Percentiles rank a stretch among this genome's conserved stretches.
These are phyloP conservation scores for Wickerhamomyces alni DNA, from an alignment of 805 yeast genomes.

Conservation along the genomic window DNA sequence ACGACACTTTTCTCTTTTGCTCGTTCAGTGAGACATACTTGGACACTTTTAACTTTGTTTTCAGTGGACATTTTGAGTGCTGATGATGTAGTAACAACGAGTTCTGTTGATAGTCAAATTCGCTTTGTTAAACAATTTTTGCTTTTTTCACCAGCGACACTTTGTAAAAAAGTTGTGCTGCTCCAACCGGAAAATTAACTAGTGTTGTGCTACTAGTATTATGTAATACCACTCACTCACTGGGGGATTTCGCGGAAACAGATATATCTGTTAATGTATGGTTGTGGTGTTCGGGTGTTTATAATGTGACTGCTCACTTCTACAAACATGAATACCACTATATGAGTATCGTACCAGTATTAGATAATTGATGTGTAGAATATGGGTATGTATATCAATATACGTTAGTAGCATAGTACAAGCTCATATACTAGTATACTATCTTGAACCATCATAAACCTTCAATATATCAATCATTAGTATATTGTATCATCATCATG, in stretches of 20 bases:
- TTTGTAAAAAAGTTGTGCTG: constrained; percentile 9
- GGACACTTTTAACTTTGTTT: constrained; percentile 65
- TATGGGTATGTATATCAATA: too few relatives aligned
- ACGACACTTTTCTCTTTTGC: too few relatives aligned
- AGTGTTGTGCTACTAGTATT: too few relatives aligned
- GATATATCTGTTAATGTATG: too few relatives aligned
- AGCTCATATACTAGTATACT: too few relatives aligned
- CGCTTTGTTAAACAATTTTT: constrained; percentile 19
- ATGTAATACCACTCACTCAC: too few relatives aligned
- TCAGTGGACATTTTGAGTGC: constrained; percentile 52
- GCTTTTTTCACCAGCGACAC: constrained; percentile 8
- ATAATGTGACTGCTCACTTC: neutral
- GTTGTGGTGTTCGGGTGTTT: constrained; percentile 3
- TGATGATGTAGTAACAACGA: constrained; percentile 11
- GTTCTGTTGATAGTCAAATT: constrained; percentile 4
- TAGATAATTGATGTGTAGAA: too few relatives aligned
- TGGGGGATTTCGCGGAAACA: constrained; percentile 5
- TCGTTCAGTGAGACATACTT: constrained; percentile 49
- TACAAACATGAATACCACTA: neutral
- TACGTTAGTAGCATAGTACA: too few relatives aligned
- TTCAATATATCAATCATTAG: too few relatives aligned
- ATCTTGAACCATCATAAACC: neutral
- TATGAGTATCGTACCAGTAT: too few relatives aligned
- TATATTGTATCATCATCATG: neutral
- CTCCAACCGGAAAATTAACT: constrained; percentile 7